Base-by-base conservation (phyloP, 2,329 filamentous ascomycete species). In the Penicillium sp. region DNA sequence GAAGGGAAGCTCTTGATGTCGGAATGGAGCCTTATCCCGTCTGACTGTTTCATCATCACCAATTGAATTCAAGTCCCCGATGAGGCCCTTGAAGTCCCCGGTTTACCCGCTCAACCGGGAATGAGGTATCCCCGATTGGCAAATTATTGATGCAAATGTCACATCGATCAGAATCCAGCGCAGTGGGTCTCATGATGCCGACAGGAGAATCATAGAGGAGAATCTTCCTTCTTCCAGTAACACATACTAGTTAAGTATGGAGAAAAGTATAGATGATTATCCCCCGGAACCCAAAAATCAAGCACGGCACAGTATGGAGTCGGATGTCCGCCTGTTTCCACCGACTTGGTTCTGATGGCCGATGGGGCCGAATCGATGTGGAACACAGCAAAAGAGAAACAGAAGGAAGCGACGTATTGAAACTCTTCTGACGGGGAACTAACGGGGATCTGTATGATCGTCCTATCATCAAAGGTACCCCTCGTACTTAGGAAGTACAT, bases 401-500 rank as follows among this genome's bases (percentile, higher is more conserved):
- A 37, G 5, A 35, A 22, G 35, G 35, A 39, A 40, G 46, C 29
- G n/a, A n/a, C n/a, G n/a, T 46, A 49, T 46, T 40, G 47, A 50
- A 46, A 31, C 36, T n/a, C 16, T 7, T 30, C 18, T 38, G 36
- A 27, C 22, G 22, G 22, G 22, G 22, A 25, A 22, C 19, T 25
- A 25, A 22, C 25, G 12, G 27, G 31, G 18, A 38, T 39, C 34
- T 27, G 54, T 25, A 47, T 50, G 54, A 60, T 59, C 57, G 41
- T 52, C 51, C 41, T 52, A 41, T 55, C 49, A 46, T 54, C 49
- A 46, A 46, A 18, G 45, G 30, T 42, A 41, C 41, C n/a, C n/a
- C 14, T 14, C 13, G 31, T 16, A 34, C 31, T 12, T 33, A n/a
- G n/a, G n/a, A n/a, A n/a, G n/a, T n/a, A 13, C 30, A 7, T n/a